A percentile compares a stretch with the other conserved stretches of the same genome.
phyloP scores from a whole-genome alignment of 2,329 filamentous ascomycete species.

The Diaporthe ilicicola region DNA sequence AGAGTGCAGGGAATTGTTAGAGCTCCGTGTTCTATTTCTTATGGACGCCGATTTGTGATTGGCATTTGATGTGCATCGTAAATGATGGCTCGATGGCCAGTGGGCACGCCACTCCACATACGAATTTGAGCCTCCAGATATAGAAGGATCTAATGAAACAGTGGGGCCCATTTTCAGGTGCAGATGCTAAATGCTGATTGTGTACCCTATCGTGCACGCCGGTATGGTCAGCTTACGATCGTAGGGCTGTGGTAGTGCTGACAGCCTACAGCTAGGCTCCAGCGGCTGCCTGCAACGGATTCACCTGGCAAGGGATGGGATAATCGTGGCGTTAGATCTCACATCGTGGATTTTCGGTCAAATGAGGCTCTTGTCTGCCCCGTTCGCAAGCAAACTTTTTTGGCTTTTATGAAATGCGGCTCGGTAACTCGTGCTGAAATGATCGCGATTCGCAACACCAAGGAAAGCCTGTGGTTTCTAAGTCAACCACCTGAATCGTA shows the following conservation, averaged over 20 bases:
- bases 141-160: not conserved
- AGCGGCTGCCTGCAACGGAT: slow-evolving; percentile 17
- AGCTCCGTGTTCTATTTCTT: no score
- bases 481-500: not conserved
- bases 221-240: not conserved
- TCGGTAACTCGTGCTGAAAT: no score
- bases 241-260: slow-evolving; percentile 1
- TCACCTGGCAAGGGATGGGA: not conserved
- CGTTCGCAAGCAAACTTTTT: no score
- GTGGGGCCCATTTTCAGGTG: not conserved
- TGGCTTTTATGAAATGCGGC: no score
- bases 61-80: no score
- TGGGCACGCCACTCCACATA: not conserved
- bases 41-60: no score
- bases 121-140: not conserved
- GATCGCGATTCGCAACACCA: not conserved
- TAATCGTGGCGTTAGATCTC: not conserved
- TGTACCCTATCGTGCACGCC: not conserved
- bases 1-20: no score
- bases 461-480: not conserved
- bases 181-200: not conserved
- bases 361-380: no score
- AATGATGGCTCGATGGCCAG: not conserved
- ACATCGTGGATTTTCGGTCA: not conserved
- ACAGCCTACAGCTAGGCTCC: not conserved